Conservation (phyloP, 805 yeast genomes). For the Deakozyma indianensis region DNA sequence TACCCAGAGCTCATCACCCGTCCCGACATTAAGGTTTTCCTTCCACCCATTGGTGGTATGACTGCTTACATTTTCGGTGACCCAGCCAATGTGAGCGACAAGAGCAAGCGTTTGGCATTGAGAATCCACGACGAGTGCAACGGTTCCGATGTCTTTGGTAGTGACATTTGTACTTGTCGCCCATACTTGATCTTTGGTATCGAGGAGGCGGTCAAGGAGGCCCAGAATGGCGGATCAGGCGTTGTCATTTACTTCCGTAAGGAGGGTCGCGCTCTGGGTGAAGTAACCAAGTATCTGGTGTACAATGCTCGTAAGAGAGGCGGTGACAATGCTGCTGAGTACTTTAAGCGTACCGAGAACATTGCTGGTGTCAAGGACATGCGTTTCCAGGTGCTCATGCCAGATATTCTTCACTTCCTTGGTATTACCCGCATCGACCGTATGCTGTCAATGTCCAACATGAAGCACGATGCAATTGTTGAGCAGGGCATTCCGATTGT, state of each 20-base stretch:
- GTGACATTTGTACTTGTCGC: conserved; percentile 57
- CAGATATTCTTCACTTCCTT: conserved; percentile 51
- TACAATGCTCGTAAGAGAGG: conserved; percentile 58
- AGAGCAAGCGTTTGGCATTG: conserved; percentile 36
- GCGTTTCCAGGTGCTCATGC: conserved; percentile 61
- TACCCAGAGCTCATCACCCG: conserved; percentile 56
- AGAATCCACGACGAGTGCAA: conserved; percentile 60
- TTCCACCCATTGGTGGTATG: conserved; percentile 58
- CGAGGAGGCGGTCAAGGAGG: conserved; percentile 53
- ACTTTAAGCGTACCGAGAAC: conserved; percentile 55
- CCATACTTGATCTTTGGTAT: conserved; percentile 55
- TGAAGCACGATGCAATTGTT: conserved; percentile 60
- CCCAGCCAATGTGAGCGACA: conserved; percentile 38
- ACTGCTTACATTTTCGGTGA: conserved; percentile 56
- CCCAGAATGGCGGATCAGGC: conserved; percentile 53
- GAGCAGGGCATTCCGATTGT: conserved; percentile 50
- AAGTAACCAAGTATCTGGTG: conserved; percentile 54
- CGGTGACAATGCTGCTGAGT: conserved; percentile 55
- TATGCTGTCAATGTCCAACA: conserved; percentile 58
- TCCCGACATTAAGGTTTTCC: conserved; percentile 49
- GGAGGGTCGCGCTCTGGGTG: conserved; percentile 59
- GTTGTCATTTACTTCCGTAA: conserved; percentile 52
- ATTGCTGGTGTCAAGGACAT: conserved; percentile 63
- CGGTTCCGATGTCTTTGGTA: conserved; percentile 56
- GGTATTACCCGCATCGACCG: conserved; percentile 51